These are phyloP conservation scores for Globisporangium cystogenes DNA, from an alignment of 352 stramenopile species.

Conservation along the genomic window DNA sequence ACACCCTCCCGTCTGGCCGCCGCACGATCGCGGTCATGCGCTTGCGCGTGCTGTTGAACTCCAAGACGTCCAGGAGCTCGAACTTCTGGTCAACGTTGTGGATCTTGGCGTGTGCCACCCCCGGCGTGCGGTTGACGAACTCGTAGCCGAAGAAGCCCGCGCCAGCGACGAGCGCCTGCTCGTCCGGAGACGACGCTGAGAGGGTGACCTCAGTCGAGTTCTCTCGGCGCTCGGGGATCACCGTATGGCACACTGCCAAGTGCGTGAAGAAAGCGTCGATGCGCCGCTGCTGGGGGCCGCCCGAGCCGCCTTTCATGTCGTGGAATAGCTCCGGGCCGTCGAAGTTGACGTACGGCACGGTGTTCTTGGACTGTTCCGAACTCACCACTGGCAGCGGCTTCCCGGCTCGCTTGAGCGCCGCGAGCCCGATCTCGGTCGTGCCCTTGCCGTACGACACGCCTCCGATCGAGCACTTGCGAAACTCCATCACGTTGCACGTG, in stretches of 20 bases:
- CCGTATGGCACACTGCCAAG: constrained; percentile 92
- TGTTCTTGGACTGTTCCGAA: constrained; percentile 13
- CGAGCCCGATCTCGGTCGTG: constrained; percentile 77
- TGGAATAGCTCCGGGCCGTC: constrained; percentile 60
- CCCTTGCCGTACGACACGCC: constrained; percentile 86
- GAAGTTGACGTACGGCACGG: constrained; percentile 74
- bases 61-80: constrained; percentile 85
- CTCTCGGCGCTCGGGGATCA: constrained; percentile 94
- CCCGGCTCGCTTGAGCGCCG: constrained; percentile 52
- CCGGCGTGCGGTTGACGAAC: constrained; percentile 64
- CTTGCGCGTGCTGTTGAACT: constrained; percentile 92
- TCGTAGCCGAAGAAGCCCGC: constrained; percentile 70
- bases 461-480: constrained; percentile 90
- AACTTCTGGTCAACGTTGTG: constrained; percentile 38
- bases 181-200: constrained; percentile 79
- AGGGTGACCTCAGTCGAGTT: constrained; percentile 55
- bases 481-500: constrained; percentile 99
- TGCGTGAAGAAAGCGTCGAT: constrained; percentile 83
- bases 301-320: constrained; percentile 55
- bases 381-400: constrained; percentile 41
- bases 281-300: constrained; percentile 33
- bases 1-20: constrained; percentile 49
- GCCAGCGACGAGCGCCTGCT: constrained; percentile 81
- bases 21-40: constrained; percentile 91
- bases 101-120: constrained; percentile 42